phyloP scores from a whole-genome alignment of 495 filamentous ascomycete species.

The Trichoderma gamsii region DNA sequence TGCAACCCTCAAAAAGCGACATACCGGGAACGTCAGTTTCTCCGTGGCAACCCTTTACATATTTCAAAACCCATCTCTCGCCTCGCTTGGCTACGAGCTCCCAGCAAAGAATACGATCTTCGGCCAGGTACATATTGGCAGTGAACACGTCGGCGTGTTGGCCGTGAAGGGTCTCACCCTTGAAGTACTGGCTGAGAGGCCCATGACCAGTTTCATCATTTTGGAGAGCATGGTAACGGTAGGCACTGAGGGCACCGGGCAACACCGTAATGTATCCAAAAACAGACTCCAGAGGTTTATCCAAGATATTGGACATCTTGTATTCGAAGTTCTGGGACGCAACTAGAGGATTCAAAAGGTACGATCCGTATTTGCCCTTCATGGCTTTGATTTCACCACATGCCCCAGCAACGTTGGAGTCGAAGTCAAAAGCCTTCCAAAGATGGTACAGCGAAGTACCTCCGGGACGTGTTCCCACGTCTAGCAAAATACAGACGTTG shows the following conservation, averaged over 20 bases:
- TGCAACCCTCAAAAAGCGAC: constrained; percentile 22
- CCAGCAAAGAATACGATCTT: constrained; percentile 98
- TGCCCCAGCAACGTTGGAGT: constrained; percentile 93
- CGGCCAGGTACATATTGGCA: constrained; percentile 98
- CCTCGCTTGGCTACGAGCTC: constrained; percentile 93
- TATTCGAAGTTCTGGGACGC: constrained; percentile 99
- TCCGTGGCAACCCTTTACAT: constrained; percentile 89
- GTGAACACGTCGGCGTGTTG: constrained; percentile 98
- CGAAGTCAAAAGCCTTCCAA: constrained; percentile 97
- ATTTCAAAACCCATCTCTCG: constrained; percentile 95
- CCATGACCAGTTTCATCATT: constrained; percentile 95
- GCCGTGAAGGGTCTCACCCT: constrained; percentile 93
- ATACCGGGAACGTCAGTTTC: constrained; percentile 96
- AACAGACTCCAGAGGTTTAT: constrained; percentile 93
- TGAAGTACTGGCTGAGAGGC: constrained; percentile 97
- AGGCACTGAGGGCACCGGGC: constrained; percentile 90
- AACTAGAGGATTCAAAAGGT: constrained; percentile 88
- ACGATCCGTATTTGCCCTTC: constrained; percentile 75
- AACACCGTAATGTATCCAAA: constrained; percentile 98
- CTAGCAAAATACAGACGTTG: constrained; percentile 93
- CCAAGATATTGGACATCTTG: constrained; percentile 99
- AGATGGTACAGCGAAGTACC: constrained; percentile 88
- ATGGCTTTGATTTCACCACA: constrained; percentile 97
- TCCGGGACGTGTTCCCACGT: constrained; percentile 90
- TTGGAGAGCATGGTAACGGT: constrained; percentile 93